A percentile compares a stretch with the other conserved stretches of the same genome.
Evolutionary conservation across 495 filamentous ascomycete species (phyloP).

Genomic region (Rhizodiscina lignyota): DNA sequence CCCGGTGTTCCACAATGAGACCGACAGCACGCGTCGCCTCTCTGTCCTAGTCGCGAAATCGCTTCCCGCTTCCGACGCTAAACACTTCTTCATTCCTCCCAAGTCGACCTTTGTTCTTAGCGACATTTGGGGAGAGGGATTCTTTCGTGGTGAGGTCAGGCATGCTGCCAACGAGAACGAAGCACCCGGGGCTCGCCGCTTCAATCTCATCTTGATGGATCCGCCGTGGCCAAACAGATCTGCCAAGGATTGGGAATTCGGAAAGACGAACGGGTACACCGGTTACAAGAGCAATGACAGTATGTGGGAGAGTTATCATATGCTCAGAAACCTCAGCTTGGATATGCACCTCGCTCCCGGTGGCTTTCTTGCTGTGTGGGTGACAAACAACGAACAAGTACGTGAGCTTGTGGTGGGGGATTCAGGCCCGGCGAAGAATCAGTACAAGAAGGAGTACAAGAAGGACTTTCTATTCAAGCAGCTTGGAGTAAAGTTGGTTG

Average conservation of each 20-base stretch:
- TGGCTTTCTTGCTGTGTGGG: slow-evolving; percentile 63
- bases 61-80: slow-evolving; percentile 8
- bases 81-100: slow-evolving; percentile 33
- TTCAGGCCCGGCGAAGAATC: no score
- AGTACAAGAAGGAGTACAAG: no score
- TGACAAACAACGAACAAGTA: slow-evolving; percentile 60
- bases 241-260: no score
- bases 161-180: slow-evolving; percentile 10
- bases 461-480: slow-evolving; percentile 42
- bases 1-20: slow-evolving; percentile 13
- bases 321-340: not conserved
- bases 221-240: slow-evolving; percentile 94
- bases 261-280: slow-evolving; percentile 43
- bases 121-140: slow-evolving; percentile 13
- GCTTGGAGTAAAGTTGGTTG: slow-evolving; percentile 47
- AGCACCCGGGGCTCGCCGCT: slow-evolving; percentile 19
- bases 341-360: slow-evolving; percentile 8
- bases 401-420: slow-evolving; percentile 39
- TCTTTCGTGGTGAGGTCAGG: slow-evolving; percentile 13
- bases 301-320: not conserved
- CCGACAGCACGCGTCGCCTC: no score
- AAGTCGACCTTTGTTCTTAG: slow-evolving; percentile 32
- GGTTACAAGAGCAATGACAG: not conserved
- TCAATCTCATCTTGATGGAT: slow-evolving; percentile 73
- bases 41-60: no score